A percentile compares a stretch with the other conserved stretches of the same genome.
Evolutionary conservation across 306 rosid genomes (phyloP).

Genomic region (Echinosophora koreensis): DNA sequence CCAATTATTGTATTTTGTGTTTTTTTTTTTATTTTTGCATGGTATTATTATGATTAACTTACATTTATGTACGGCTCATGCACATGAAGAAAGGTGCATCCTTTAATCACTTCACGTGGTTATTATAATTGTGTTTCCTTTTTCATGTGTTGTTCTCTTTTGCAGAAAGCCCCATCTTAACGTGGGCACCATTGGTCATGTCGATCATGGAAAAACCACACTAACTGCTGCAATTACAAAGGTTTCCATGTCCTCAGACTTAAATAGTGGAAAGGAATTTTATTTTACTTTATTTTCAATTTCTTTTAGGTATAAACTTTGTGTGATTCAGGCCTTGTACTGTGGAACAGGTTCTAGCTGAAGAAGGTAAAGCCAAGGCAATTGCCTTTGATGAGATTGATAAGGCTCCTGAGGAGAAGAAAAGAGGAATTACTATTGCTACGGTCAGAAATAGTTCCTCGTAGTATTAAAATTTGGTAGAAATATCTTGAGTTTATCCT

Average conservation of each 20-base stretch:
- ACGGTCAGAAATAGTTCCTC: too few species aligned
- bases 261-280: constrained; percentile 1
- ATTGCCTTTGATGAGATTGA: constrained; percentile 95
- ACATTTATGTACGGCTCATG: not conserved
- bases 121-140: constrained; percentile 7
- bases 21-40: not conserved
- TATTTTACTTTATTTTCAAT: not conserved
- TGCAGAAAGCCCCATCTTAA: constrained; percentile 93
- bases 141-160: constrained; percentile 31
- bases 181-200: constrained; percentile 95
- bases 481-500: constrained; percentile 14
- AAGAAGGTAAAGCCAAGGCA: constrained; percentile 98
- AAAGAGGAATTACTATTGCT: constrained; percentile 98
- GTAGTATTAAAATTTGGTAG: not conserved
- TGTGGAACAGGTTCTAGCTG: constrained; percentile 76
- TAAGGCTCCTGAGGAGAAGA: constrained; percentile 97
- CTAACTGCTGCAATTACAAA: constrained; percentile 96
- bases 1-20: not conserved
- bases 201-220: constrained; percentile 97
- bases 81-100: not conserved
- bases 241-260: constrained; percentile 54
- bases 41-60: not conserved
- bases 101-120: constrained; percentile 19
- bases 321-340: constrained; percentile 14
- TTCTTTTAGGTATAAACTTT: not conserved